Conservation (phyloP, 1,284 basidiomycete genomes). For the Puccinia novopanici region DNA sequence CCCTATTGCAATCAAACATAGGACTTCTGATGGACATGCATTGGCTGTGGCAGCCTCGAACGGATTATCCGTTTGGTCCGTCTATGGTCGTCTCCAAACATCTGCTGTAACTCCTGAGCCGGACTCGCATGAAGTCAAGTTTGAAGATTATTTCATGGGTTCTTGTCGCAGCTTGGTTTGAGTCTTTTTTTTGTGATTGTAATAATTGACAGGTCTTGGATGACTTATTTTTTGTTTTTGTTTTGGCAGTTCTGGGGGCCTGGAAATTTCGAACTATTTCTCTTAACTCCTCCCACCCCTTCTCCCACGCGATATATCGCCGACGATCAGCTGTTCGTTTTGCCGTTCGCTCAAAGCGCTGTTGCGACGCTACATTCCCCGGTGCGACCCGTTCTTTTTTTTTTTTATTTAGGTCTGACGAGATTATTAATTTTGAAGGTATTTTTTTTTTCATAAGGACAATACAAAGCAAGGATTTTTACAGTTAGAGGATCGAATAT, state of each 20-base stretch:
- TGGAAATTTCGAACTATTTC: conserved; percentile 44
- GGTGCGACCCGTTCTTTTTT: conserved; percentile 6
- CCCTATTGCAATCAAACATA: conserved; percentile 20
- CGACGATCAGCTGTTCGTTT: conserved; percentile 70
- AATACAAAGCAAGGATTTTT: conserved; percentile 92
- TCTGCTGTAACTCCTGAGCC: conserved; percentile 38
- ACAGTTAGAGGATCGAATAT: conserved; percentile 88
- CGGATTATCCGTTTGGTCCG: conserved; percentile 89
- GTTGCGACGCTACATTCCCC: conserved; percentile 88
- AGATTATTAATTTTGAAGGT: background rate
- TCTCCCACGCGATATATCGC: conserved; percentile 11
- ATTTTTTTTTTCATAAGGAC: conserved; percentile 62
- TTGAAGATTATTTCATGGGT: conserved; percentile 60
- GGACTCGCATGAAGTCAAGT: conserved; percentile 69
- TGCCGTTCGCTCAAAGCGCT: conserved; percentile 94
- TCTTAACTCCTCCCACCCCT: conserved; percentile 15
- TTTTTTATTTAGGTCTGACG: background rate
- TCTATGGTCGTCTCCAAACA: conserved; percentile 80
- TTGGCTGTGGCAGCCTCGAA: conserved; percentile 90
- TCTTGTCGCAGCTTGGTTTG: conserved; percentile 53
- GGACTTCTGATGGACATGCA: conserved; percentile 92
- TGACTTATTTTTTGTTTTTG: background rate
- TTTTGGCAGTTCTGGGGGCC: conserved; percentile 58
- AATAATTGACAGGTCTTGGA: too few relatives aligned
- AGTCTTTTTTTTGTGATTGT: conserved; percentile 3